These are phyloP conservation scores for Claviceps capensis DNA, from an alignment of 2,329 filamentous ascomycete genomes.

Conservation along the genomic window DNA sequence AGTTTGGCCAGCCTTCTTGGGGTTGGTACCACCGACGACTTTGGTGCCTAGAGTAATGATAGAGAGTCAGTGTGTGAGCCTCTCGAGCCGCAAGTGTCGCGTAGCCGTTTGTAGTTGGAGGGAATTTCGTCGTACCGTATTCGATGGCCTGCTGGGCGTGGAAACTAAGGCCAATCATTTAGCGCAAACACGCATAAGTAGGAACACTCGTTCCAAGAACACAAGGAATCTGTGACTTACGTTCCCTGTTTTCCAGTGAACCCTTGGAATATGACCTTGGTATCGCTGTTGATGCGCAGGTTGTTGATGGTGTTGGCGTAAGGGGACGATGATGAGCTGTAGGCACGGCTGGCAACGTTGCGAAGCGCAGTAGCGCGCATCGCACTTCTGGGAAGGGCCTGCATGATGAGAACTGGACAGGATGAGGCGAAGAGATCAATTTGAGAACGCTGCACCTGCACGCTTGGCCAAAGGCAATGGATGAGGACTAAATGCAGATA, in stretches of 20 bases:
- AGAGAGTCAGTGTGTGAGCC: constrained; percentile 11
- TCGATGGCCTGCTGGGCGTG: constrained; percentile 96
- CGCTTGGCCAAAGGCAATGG: constrained; percentile 9
- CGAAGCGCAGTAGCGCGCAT: constrained; percentile 56
- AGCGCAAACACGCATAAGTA: background rate
- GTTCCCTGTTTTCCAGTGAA: constrained; percentile 97
- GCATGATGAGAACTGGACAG: constrained; percentile 47
- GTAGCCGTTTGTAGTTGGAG: background rate
- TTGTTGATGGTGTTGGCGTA: constrained; percentile 68
- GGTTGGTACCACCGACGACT: constrained; percentile 95
- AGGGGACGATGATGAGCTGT: constrained; percentile 50
- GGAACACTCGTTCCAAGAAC: too few relatives aligned
- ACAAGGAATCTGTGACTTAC: constrained; percentile 35
- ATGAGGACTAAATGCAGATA: constrained; percentile 9
- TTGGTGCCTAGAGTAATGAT: constrained; percentile 57
- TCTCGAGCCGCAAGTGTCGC: background rate
- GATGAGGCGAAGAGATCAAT: constrained; percentile 3
- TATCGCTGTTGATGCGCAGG: constrained; percentile 83
- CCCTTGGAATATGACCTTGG: constrained; percentile 92
- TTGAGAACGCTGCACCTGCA: constrained; percentile 9
- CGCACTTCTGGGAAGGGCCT: constrained; percentile 61
- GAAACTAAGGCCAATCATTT: constrained; percentile 48
- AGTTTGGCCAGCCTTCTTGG: constrained; percentile 87
- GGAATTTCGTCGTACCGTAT: constrained; percentile 55
- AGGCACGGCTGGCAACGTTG: constrained; percentile 46